Conservation (phyloP, 768 basidiomycete genomes). For the Bullera alba region DNA sequence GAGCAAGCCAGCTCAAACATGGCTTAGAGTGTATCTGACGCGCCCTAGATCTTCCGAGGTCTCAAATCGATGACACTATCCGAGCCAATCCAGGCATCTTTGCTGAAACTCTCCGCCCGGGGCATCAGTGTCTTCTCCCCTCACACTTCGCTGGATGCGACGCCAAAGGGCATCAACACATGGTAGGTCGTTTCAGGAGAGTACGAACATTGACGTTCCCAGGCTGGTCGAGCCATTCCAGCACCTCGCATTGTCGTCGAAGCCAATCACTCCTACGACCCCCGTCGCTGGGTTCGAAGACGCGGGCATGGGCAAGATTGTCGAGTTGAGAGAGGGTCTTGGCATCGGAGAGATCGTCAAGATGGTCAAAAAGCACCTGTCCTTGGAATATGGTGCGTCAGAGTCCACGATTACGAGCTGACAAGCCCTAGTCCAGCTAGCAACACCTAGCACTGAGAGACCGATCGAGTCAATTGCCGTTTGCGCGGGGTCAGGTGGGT, state of each 20-base stretch:
- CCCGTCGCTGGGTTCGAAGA: conserved; percentile 34
- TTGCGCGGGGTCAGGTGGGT: conserved; percentile 77
- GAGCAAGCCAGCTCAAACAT: conserved; percentile 38
- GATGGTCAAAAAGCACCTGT: conserved; percentile 65
- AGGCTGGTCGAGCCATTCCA: conserved; percentile 38
- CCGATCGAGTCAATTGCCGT: conserved; percentile 62
- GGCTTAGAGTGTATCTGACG: not conserved
- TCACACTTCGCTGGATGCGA: conserved; percentile 81
- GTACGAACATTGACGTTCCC: not conserved
- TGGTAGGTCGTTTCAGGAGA: conserved; percentile 52
- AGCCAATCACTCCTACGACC: conserved; percentile 16
- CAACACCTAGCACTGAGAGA: conserved; percentile 15
- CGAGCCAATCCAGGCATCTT: conserved; percentile 68
- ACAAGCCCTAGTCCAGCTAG: conserved; percentile 33
- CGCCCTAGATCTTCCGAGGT: conserved; percentile 64
- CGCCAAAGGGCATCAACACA: conserved; percentile 79
- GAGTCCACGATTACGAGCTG: too few relatives aligned
- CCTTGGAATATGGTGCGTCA: conserved; percentile 56
- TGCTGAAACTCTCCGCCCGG: conserved; percentile 69
- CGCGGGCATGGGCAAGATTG: conserved; percentile 61
- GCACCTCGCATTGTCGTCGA: conserved; percentile 4
- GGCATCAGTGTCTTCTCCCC: conserved; percentile 83
- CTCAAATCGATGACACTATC: conserved; percentile 69
- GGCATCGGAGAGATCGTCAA: conserved; percentile 57
- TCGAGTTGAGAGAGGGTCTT: conserved; percentile 57